phyloP scores from a whole-genome alignment of 805 yeast species.

The Teunomyces pallodes region DNA sequence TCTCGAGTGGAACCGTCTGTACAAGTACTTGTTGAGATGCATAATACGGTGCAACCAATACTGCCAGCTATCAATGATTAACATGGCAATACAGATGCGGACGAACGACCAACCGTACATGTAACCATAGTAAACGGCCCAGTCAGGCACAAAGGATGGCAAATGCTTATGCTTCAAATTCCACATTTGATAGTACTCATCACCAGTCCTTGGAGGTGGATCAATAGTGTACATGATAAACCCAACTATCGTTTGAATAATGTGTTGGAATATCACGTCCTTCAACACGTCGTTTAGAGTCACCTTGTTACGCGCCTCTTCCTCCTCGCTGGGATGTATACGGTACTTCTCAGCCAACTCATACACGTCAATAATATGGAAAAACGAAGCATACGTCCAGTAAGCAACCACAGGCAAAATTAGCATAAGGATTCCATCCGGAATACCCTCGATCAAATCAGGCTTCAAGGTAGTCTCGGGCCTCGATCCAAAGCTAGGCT shows the following conservation, averaged over 20 bases:
- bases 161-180: slow-evolving; percentile 33
- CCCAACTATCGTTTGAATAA: slow-evolving; percentile 78
- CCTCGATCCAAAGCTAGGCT: slow-evolving; percentile 13
- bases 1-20: slow-evolving; percentile 84
- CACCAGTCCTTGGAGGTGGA: slow-evolving; percentile 50
- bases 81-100: slow-evolving; percentile 62
- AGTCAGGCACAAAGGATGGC: slow-evolving; percentile 46
- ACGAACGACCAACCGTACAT: slow-evolving; percentile 60
- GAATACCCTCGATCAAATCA: slow-evolving; percentile 54
- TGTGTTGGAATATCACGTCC: slow-evolving; percentile 84
- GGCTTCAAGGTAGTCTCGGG: slow-evolving; percentile 26
- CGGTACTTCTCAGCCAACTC: slow-evolving; percentile 79
- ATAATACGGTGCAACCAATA: slow-evolving; percentile 82
- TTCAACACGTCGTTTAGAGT: slow-evolving; percentile 63
- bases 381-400: slow-evolving; percentile 74
- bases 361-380: slow-evolving; percentile 70
- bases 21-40: slow-evolving; percentile 78
- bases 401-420: slow-evolving; percentile 77
- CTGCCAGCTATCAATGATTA: slow-evolving; percentile 92
- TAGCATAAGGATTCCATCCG: slow-evolving; percentile 73
- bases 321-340: slow-evolving; percentile 91
- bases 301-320: slow-evolving; percentile 71
- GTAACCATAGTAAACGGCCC: slow-evolving; percentile 50
- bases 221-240: slow-evolving; percentile 54
- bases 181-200: slow-evolving; percentile 50